Conservation (phyloP, 2,329 filamentous ascomycete genomes). For the Stromatinia cepivora region DNA sequence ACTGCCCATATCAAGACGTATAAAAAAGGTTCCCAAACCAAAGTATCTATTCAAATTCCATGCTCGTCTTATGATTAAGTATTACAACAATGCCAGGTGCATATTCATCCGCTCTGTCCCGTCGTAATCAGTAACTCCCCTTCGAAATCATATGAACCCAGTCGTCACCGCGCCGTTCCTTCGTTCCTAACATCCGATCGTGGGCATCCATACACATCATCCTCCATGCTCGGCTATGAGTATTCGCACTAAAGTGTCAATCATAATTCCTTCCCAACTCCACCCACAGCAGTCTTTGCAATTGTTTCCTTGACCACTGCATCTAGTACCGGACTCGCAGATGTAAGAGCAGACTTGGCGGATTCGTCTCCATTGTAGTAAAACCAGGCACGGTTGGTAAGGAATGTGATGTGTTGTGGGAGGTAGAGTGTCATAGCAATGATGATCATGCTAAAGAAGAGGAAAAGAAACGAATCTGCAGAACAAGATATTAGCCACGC, state of each 20-base stretch:
- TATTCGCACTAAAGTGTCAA: neutral
- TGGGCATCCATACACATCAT: slow-evolving; percentile 6
- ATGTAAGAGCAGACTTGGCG: slow-evolving; percentile 36
- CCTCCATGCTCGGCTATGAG: slow-evolving; percentile 12
- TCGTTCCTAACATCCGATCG: slow-evolving; percentile 8
- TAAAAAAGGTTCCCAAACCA: neutral
- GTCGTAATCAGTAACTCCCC: slow-evolving; percentile 14
- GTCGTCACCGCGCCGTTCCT: neutral
- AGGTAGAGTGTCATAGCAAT: slow-evolving; percentile 91
- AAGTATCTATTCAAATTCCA: slow-evolving; percentile 5
- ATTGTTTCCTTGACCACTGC: slow-evolving; percentile 36
- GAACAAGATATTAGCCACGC: slow-evolving; percentile 17
- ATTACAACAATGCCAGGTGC: slow-evolving; percentile 20
- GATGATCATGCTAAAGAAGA: slow-evolving; percentile 80
- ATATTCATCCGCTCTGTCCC: slow-evolving; percentile 10
- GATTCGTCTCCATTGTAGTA: slow-evolving; percentile 84
- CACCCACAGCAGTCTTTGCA: slow-evolving; percentile 27
- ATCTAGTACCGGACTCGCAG: slow-evolving; percentile 30
- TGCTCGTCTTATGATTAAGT: slow-evolving; percentile 2
- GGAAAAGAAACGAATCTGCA: slow-evolving; percentile 85
- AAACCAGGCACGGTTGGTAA: slow-evolving; percentile 86
- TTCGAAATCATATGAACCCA: slow-evolving; percentile 7
- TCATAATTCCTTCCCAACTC: slow-evolving; percentile 36
- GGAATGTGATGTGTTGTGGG: slow-evolving; percentile 81
- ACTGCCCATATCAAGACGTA: neutral